A percentile compares a stretch with the other conserved stretches of the same genome.
Conservation (phyloP, 139 green algal genomes). For the Tetraselmis chui region DNA sequence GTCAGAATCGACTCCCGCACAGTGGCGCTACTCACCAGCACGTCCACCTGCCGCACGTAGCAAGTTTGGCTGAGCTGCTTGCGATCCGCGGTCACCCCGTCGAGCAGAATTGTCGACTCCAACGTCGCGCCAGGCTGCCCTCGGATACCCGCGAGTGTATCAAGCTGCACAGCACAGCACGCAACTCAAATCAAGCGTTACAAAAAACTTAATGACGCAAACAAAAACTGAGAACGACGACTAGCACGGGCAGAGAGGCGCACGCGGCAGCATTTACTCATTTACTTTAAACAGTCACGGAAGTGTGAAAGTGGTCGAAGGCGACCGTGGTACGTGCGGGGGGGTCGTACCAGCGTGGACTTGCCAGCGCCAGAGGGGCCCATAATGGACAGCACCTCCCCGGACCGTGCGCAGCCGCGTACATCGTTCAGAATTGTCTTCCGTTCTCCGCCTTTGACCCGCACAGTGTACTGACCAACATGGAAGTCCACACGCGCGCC, state of each 20-base stretch:
- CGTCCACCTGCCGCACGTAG: conserved; percentile 27
- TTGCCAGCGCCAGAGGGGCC: conserved; percentile 59
- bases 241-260: too few species aligned
- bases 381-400: conserved; percentile 51
- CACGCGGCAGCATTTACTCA: too few species aligned
- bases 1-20: conserved; percentile 53
- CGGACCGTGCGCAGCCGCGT: conserved; percentile 19
- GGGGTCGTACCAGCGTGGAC: neutral
- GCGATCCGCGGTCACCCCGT: neutral
- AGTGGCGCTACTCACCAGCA: conserved; percentile 54
- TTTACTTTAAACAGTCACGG: too few species aligned
- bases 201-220: too few species aligned
- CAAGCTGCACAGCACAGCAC: neutral
- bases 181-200: too few species aligned
- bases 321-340: too few species aligned
- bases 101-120: neutral
- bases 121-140: neutral
- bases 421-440: conserved; percentile 32
- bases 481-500: neutral
- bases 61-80: neutral
- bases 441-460: neutral
- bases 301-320: too few species aligned
- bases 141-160: neutral
- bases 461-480: neutral
- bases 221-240: too few species aligned